Evolutionary conservation across 1,139 yeast genomes (phyloP), one percentile per base, ranked within the genome.

Genomic region (Zygoascus sp.): DNA sequence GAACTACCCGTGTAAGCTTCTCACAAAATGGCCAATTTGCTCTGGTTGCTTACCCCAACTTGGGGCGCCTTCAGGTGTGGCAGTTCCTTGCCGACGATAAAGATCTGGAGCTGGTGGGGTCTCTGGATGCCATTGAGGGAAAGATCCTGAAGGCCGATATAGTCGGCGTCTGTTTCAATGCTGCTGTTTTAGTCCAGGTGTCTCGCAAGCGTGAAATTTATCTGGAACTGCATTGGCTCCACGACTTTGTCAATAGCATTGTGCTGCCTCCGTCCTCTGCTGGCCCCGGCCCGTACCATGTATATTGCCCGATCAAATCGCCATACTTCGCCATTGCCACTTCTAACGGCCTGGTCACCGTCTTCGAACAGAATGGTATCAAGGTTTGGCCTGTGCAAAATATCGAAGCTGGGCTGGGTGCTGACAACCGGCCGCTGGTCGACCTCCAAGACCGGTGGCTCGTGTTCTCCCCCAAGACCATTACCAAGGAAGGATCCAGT

Each of bases 401-500:
- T 9, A 44, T 61, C 21, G 59, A 57, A 39, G 54, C 59, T 2
- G 51, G 44, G 5, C 30, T 47, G 22, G 50, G 46, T 17, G 22
- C 57, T 2, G 57, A 58, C 22, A 60, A 60, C 13, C 22, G 44
- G 35, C 64, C 64, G 1, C 45, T 61, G 15, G 45, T 61, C 17
- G 61, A 55, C 44, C 20, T 61, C 2, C 45, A 49, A 27, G 64
- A 58, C 11, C 44, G 64, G 16, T 61, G 65, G 65, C 49, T 61
- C 22, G 63, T 53, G 4, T 50, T 48, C 21, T 47, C 53, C 8
- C 60, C 61, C 4, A 42, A 43, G 27, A 32, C 40, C 13, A 23
- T 28, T 19, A 20, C 40, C 32, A 28, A 23, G 5, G 27, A 15
- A 20, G 40, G 34, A 8, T 17, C 20, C 39, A 10, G 30, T 25